phyloP scores from a whole-genome alignment of 169 alveolate species.

The Ichthyophthirius multifiliis region DNA sequence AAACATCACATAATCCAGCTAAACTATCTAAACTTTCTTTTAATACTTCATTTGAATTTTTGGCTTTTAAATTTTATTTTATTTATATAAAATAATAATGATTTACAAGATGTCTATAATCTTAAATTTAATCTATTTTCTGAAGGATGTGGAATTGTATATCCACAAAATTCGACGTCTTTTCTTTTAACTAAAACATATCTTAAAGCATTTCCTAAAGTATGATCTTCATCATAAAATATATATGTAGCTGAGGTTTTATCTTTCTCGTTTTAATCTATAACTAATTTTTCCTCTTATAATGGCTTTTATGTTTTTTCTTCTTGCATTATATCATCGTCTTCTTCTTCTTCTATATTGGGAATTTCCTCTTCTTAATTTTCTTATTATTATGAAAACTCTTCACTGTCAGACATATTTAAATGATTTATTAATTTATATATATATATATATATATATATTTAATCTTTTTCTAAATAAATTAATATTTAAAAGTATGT shows the following conservation, averaged over 20 bases:
- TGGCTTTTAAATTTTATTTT: slow-evolving; percentile 10
- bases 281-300: not conserved
- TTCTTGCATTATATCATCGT: not conserved
- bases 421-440: not conserved
- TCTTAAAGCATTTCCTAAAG: slow-evolving; percentile 68
- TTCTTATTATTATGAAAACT: not conserved
- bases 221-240: slow-evolving; percentile 71
- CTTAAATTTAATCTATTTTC: slow-evolving; percentile 69
- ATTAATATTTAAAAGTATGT: no score
- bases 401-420: slow-evolving; percentile 4
- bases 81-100: not conserved
- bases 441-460: no score
- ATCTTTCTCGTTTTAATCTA: slow-evolving; percentile 5
- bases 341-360: slow-evolving; percentile 12
- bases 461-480: no score
- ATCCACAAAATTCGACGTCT: slow-evolving; percentile 67
- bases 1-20: slow-evolving; percentile 24
- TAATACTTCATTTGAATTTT: slow-evolving; percentile 33
- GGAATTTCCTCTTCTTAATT: not conserved
- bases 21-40: slow-evolving; percentile 33
- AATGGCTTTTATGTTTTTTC: not conserved
- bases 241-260: slow-evolving; percentile 52
- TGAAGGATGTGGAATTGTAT: slow-evolving; percentile 75
- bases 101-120: slow-evolving; percentile 43
- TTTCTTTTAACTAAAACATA: slow-evolving; percentile 53